Evolutionary conservation across 495 filamentous ascomycete genomes (phyloP), one percentile per base, ranked within the genome.

Genomic region (Penicillium cinerascens): DNA sequence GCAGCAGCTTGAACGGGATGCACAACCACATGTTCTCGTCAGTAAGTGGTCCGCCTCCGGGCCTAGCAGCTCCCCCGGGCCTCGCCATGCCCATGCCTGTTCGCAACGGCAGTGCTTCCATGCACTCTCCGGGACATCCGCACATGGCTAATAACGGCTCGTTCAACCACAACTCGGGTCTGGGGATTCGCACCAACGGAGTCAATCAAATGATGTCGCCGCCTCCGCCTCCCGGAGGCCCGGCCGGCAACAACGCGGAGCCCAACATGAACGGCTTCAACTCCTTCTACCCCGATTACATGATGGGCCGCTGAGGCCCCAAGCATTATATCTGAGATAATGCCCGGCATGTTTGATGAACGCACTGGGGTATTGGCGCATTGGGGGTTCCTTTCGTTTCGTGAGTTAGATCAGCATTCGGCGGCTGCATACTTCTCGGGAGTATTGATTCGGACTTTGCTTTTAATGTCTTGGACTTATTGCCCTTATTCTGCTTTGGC

Each of bases 11-110:
- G 52, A 72, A 75, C 53, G 78, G 76, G n/a, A 75, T 85, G 52
- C 78, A 78, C 56, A 77, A 65, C 38, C 77, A 80, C 50, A 75
- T 81, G 49, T 91, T 89, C 62, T 84, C 84, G 5, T 82, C 85
- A 0, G 85, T 87, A 6, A 89, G 74, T 63, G 86, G 88, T 6
- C 88, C 88, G 20, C 88, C 88, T 6, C 88, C 88, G 0, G 88
- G 88, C 0, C 75, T 92, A 36, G 50, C 80, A 2, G 83, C 81
- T 27, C 88, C 88, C 9, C 88, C 88, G 17, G 87, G 87, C 25
- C 74, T 88, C 22, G 70, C 70, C 22, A 69, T 78, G 43, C 65
- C 69, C 4, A 58, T 71, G 52, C 65, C 65, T 7, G 42, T 68
- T 42, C 62, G 71, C 50, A 71, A 73, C 44, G 71, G 71, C 21